Base-by-base conservation (phyloP, 352 stramenopile genomes). In the Thraustotheca clavata region DNA sequence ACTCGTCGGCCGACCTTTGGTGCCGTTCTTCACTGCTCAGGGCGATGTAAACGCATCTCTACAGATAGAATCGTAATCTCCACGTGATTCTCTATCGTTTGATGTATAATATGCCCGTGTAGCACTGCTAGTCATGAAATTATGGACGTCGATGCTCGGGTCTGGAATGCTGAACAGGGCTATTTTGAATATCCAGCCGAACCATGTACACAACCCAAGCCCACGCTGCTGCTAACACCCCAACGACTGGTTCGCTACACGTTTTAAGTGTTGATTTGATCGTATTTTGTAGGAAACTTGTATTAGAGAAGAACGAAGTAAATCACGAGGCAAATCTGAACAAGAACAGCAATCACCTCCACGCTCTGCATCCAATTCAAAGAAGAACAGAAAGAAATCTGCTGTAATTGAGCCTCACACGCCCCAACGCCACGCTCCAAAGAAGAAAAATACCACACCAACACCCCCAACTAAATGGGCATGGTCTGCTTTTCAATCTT, bases 401-500 rank as follows among this genome's bases (percentile, higher is more conserved):
- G 43, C 43, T 31, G n/a, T 31, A 9, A 18, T 52, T 18, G 43
- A 52, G 43, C 43, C 43, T 11, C 43, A 52, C 43, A 52, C 7
- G 43, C 43, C 43, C 39, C 39, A 52, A 24, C 12, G 24, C 43
- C 9, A 52, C 43, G 7, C 43, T 24, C 62, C 54, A 48, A 60
- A 1, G 77, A 87, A 48, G 71, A 83, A 46, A 73, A 84, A 41
- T 60, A 80, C 32, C 14, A 41, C 18, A 5, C 87, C 78, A 36
- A 63, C 75, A 0, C n/a, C n/a, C n/a, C 74, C 71, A 4, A 77
- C 79, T 38, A 91, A 92, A 57, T 92, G 80, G 80, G 83, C 83
- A 9, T 92, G 83, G 83, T 90, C 80, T 48, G 80, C 80, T 29
- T 92, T 92, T 60, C 83, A 92, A 69, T 88, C 80, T 22, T 90